Base-by-base conservation (phyloP, 2,329 filamentous ascomycete genomes). In the Trichoderma polysporum region DNA sequence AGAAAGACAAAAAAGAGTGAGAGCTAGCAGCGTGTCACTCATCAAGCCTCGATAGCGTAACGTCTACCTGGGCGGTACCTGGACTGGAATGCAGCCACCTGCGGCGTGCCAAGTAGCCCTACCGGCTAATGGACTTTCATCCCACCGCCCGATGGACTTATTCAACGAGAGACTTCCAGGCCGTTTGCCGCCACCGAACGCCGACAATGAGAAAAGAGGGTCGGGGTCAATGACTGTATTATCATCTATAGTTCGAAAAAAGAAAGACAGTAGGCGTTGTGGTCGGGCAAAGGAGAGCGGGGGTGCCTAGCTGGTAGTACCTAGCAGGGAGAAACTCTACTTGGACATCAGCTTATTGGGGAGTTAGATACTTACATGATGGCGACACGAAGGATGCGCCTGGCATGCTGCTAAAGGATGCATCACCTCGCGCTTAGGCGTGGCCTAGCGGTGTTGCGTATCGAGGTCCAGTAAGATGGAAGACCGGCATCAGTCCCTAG, bases 11-110 rank as follows among this genome's bases (percentile, higher is more conserved):
- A 9, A 37, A 10, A 53, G 50, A 13, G 50, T 33, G 15, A 31
- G 17, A 31, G 31, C n/a, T 54, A 35, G 17, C 31, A 35, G 29
- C 12, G 57, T 60, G 41, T 27, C 58, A 29, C 6, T 29, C 1
- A n/a, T 50, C n/a, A 22, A 27, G 19, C n/a, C 57, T 50, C 59
- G 59, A 52, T 10, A 31, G 47, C 47, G 59, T 62, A 27, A 10
- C 47, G 47, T 33, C 22, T 62, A 62, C 59, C 59, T 37, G 4
- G 13, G 29, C 41, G 59, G 35, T 62, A 62, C 59, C 47, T 22
- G 22, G 59, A 17, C 31, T 53, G 59, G 47, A 53, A 62, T 52
- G 59, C 59, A 22, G 47, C 33, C 33, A 19, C 33, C 59, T 19
- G 59, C 59, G 33, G 47, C 47, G 22, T 6, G 4, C 6, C 59